A percentile compares a stretch with the other conserved stretches of the same genome.
Evolutionary conservation across 148 eudicot genomes (phyloP).

Genomic region (Chenopodium quinoa): DNA sequence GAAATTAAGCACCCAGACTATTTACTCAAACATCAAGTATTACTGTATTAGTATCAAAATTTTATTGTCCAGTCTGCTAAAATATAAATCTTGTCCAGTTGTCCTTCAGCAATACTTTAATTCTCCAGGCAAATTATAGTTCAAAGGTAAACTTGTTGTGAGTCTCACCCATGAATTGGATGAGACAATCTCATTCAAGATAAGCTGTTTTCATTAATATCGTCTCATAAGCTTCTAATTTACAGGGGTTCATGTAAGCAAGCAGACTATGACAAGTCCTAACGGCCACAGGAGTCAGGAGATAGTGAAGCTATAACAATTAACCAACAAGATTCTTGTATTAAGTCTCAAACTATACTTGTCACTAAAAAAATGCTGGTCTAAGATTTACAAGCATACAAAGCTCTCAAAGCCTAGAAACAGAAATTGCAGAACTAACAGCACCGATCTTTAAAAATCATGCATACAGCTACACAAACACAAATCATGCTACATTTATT

Average conservation of each 20-base stretch:
- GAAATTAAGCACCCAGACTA: not conserved
- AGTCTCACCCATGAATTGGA: too few relatives aligned
- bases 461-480: not conserved
- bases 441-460: not conserved
- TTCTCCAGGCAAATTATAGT: too few relatives aligned
- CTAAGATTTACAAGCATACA: not conserved
- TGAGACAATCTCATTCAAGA: not conserved
- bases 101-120: too few relatives aligned
- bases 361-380: not conserved
- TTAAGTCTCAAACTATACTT: not conserved
- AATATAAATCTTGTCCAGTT: too few relatives aligned
- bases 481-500: conserved; percentile 5
- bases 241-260: not conserved
- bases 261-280: not conserved
- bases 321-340: not conserved
- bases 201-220: not conserved
- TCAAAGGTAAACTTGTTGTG: not conserved
- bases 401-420: not conserved
- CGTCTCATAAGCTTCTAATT: not conserved
- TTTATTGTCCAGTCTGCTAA: too few relatives aligned
- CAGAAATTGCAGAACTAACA: not conserved
- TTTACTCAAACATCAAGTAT: too few relatives aligned
- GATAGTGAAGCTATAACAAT: not conserved
- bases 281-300: not conserved
- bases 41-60: too few relatives aligned